Conservation (phyloP, 257 asterid species). For the Craterostigma plantagineum region DNA sequence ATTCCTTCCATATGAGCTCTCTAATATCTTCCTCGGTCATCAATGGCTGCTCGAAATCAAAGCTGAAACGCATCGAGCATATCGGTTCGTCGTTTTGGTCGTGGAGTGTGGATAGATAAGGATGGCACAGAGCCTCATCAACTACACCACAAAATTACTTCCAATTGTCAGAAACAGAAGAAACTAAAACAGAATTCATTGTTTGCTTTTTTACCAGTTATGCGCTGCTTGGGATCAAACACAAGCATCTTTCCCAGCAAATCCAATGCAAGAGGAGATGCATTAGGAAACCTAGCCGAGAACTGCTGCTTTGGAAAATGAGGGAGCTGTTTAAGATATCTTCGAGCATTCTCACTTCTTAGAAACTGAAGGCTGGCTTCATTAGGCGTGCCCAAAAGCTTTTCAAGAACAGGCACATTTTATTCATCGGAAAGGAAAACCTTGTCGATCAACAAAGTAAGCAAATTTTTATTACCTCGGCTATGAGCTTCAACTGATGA, state of each 20-base stretch:
- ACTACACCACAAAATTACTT: slow-evolving; percentile 23
- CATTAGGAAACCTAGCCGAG: slow-evolving; percentile 47
- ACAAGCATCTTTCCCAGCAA: slow-evolving; percentile 74
- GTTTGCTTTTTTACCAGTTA: slow-evolving; percentile 51
- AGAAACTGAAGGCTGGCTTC: slow-evolving; percentile 62
- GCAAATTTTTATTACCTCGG: slow-evolving; percentile 47
- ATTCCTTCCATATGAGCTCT: slow-evolving; percentile 58
- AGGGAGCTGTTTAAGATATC: slow-evolving; percentile 58
- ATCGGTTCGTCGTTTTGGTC: slow-evolving; percentile 73
- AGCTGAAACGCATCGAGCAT: slow-evolving; percentile 36
- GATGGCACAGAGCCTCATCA: slow-evolving; percentile 77
- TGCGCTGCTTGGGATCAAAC: slow-evolving; percentile 60
- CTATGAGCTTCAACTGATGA: slow-evolving; percentile 69
- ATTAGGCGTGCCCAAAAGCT: slow-evolving; percentile 80
- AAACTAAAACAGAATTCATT: background rate
- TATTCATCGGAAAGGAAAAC: background rate
- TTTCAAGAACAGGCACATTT: slow-evolving; percentile 11
- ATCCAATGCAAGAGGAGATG: slow-evolving; percentile 63
- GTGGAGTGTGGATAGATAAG: slow-evolving; percentile 61
- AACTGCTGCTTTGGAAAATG: slow-evolving; percentile 47
- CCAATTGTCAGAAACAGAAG: slow-evolving; percentile 4
- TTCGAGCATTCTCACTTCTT: slow-evolving; percentile 52
- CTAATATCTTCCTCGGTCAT: slow-evolving; percentile 34
- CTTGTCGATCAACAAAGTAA: slow-evolving; percentile 1
- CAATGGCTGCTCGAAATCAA: slow-evolving; percentile 51